Conservation (phyloP, 1,284 basidiomycete species). For the Uromyces viciae-fabae region DNA sequence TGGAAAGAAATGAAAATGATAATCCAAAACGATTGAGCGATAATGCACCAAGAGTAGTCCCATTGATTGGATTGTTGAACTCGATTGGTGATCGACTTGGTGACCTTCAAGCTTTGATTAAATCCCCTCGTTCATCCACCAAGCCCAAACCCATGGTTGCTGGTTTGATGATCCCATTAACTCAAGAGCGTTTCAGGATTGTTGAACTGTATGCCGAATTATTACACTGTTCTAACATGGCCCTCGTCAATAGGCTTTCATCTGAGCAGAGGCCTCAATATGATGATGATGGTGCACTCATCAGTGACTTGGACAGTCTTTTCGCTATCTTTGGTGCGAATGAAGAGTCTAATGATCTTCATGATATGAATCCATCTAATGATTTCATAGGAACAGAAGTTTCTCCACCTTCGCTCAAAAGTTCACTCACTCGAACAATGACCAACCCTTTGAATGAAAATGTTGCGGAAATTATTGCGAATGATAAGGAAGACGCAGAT, state of each 20-base stretch:
- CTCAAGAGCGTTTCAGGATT: conserved; percentile 93
- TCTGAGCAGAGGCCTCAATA: conserved; percentile 64
- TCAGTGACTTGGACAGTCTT: conserved; percentile 72
- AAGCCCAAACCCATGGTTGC: conserved; percentile 46
- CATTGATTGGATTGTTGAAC: conserved; percentile 63
- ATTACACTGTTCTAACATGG: conserved; percentile 97
- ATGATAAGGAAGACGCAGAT: background rate
- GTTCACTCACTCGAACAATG: background rate
- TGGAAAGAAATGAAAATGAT: conserved; percentile 59
- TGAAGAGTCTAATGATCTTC: background rate
- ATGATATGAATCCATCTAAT: background rate
- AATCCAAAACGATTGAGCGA: conserved; percentile 43
- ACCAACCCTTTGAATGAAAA: background rate
- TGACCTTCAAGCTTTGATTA: conserved; percentile 28
- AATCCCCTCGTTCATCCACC: conserved; percentile 10
- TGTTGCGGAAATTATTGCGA: conserved; percentile 35
- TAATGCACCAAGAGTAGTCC: conserved; percentile 60
- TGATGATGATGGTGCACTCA: conserved; percentile 70
- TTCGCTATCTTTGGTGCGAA: conserved; percentile 69
- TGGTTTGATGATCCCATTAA: conserved; percentile 72
- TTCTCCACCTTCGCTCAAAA: too few relatives aligned
- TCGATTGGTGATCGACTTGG: conserved; percentile 19
- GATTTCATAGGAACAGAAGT: too few relatives aligned
- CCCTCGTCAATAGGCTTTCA: conserved; percentile 75
- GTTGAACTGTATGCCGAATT: conserved; percentile 96